Conservation (phyloP, 2,329 filamentous ascomycete species). For the Hirsutella thompsonii region DNA sequence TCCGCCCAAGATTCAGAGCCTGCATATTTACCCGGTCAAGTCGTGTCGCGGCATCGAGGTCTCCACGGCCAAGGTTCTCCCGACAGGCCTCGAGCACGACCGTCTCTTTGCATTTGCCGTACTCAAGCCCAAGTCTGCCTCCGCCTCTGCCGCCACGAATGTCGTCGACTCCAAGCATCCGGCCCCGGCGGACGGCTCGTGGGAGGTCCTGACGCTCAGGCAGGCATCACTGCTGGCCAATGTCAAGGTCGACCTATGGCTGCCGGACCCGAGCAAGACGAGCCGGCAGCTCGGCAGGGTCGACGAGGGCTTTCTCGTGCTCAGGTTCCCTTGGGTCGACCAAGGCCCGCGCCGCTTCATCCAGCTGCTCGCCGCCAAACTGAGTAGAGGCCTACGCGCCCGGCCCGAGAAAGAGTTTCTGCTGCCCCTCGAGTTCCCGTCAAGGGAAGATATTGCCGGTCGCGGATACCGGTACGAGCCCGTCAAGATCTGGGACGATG, state of each 20-base stretch:
- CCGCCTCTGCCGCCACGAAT: too few relatives aligned
- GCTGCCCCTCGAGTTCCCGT: conserved; percentile 52
- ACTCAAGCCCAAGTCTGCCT: conserved; percentile 11
- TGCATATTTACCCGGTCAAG: conserved; percentile 75
- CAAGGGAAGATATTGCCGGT: conserved; percentile 39
- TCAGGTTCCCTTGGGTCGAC: conserved; percentile 52
- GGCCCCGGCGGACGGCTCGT: conserved; percentile 22
- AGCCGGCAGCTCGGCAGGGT: conserved; percentile 36
- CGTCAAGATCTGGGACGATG: conserved; percentile 55
- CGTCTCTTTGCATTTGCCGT: conserved; percentile 76
- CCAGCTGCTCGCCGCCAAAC: conserved; percentile 34
- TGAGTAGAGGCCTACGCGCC: conserved; percentile 33
- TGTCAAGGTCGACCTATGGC: conserved; percentile 55
- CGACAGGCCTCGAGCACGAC: conserved; percentile 65
- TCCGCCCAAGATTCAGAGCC: conserved; percentile 35
- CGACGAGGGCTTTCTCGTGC: conserved; percentile 46
- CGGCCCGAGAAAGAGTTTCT: conserved; percentile 50
- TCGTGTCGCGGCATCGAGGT: conserved; percentile 70
- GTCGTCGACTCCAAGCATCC: background rate
- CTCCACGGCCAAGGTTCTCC: conserved; percentile 46
- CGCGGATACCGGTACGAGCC: conserved; percentile 45
- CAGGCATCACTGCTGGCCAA: conserved; percentile 59
- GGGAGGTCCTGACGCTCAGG: conserved; percentile 61
- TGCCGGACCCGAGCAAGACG: conserved; percentile 47
- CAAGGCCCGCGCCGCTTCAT: conserved; percentile 33